Percentiles rank a stretch among this genome's conserved stretches.
Conservation (phyloP, 2,329 filamentous ascomycete species). For the Phyllosticta paracitricarpa region DNA sequence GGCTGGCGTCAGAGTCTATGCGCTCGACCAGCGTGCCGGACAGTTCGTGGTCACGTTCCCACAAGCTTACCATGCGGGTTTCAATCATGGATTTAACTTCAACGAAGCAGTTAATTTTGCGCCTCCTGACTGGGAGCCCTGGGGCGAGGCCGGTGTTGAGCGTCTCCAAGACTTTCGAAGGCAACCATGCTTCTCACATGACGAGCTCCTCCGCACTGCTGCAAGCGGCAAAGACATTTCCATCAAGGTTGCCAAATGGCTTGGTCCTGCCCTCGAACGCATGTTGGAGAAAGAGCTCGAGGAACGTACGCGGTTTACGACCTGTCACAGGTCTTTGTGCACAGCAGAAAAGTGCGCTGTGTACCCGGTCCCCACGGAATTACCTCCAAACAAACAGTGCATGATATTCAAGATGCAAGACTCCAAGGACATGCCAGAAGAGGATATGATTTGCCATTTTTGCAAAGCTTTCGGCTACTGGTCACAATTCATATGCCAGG, state of each 20-base stretch:
- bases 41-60: slow-evolving; percentile 96
- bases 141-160: slow-evolving; percentile 75
- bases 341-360: too few relatives aligned
- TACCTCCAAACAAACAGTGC: too few relatives aligned
- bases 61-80: slow-evolving; percentile 92
- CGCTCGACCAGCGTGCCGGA: slow-evolving; percentile 88
- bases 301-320: slow-evolving; percentile 49
- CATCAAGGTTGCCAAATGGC: slow-evolving; percentile 91
- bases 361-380: too few relatives aligned
- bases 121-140: slow-evolving; percentile 89
- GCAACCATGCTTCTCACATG: slow-evolving; percentile 94
- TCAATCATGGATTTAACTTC: slow-evolving; percentile 97
- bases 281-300: slow-evolving; percentile 64
- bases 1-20: slow-evolving; percentile 85
- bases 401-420: slow-evolving; percentile 36
- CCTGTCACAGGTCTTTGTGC: neutral
- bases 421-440: slow-evolving; percentile 63
- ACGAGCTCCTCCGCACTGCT: slow-evolving; percentile 86
- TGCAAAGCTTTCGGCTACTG: slow-evolving; percentile 91
- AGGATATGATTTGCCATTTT: slow-evolving; percentile 82
- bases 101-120: slow-evolving; percentile 99
- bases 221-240: slow-evolving; percentile 63
- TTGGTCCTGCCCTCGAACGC: slow-evolving; percentile 74
- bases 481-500: slow-evolving; percentile 78
- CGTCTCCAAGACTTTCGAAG: slow-evolving; percentile 77